Percentiles rank a stretch among this genome's conserved stretches.
Conservation (phyloP, 2,329 filamentous ascomycete species). For the Exophiala oligosperma region DNA sequence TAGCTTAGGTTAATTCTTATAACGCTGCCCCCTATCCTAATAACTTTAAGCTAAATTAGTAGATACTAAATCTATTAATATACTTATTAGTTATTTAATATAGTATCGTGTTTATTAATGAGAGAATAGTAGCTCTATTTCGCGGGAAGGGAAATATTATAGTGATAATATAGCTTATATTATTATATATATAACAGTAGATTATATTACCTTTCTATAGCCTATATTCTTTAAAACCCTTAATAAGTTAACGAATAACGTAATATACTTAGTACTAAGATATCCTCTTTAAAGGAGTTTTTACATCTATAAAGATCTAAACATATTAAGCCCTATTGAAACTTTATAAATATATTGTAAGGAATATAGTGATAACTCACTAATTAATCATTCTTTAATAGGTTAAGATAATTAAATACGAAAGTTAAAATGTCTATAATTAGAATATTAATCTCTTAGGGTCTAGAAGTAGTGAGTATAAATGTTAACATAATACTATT, state of each 20-base stretch:
- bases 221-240: conserved; percentile 41
- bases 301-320: conserved; percentile 44
- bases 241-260: conserved; percentile 40
- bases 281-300: conserved; percentile 39
- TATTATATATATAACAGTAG: conserved; percentile 43
- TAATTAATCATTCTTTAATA: conserved; percentile 39
- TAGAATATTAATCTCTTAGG: conserved; percentile 10
- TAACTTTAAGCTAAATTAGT: conserved; percentile 40
- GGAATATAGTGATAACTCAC: conserved; percentile 6
- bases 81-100: conserved; percentile 10
- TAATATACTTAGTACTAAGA: conserved; percentile 37
- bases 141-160: conserved; percentile 26
- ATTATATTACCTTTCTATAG: conserved; percentile 44
- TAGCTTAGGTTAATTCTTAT: conserved; percentile 53
- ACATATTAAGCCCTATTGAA: background rate
- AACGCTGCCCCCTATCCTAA: conserved; percentile 51
- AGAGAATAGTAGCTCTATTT: conserved; percentile 15
- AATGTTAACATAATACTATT: background rate
- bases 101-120: conserved; percentile 14
- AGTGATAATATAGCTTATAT: conserved; percentile 32
- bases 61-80: conserved; percentile 40
- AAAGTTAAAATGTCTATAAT: conserved; percentile 33
- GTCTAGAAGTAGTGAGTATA: conserved; percentile 10
- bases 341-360: background rate
- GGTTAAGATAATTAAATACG: conserved; percentile 31